Conservation (phyloP, 2,329 filamentous ascomycete species). For the Aspergillus thermomutatus region DNA sequence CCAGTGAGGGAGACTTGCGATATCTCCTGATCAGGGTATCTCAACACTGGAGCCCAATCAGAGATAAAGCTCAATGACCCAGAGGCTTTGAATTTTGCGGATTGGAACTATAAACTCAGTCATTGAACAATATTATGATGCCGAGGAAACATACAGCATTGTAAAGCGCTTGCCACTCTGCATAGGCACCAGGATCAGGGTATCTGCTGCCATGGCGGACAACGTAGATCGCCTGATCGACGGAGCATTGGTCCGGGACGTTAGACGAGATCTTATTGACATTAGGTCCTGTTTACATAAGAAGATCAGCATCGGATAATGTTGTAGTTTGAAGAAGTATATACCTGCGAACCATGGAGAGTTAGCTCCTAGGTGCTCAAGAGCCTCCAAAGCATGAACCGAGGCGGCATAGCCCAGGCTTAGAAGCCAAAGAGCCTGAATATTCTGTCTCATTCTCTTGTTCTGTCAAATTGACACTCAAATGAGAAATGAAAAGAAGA, state of each 20-base stretch:
- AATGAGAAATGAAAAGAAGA: not conserved
- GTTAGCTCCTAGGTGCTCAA: slow-evolving; percentile 52
- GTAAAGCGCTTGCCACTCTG: slow-evolving; percentile 48
- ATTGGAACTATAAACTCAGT: slow-evolving; percentile 47
- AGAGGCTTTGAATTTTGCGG: slow-evolving; percentile 51
- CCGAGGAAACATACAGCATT: slow-evolving; percentile 15
- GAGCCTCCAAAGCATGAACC: slow-evolving; percentile 30
- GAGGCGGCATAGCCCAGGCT: slow-evolving; percentile 8
- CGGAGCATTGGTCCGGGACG: slow-evolving; percentile 54
- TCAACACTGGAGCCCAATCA: slow-evolving; percentile 57
- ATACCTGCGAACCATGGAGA: slow-evolving; percentile 52
- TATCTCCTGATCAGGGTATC: slow-evolving; percentile 54
- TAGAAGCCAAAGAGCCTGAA: slow-evolving; percentile 5
- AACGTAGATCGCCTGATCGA: slow-evolving; percentile 60
- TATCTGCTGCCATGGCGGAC: slow-evolving; percentile 62
- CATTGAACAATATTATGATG: not conserved
- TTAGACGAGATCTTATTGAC: slow-evolving; percentile 54
- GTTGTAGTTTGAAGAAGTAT: slow-evolving; percentile 3
- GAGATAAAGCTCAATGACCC: slow-evolving; percentile 57
- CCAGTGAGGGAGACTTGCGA: slow-evolving; percentile 59
- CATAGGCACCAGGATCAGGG: slow-evolving; percentile 59
- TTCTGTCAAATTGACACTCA: not conserved
- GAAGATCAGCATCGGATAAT: not conserved
- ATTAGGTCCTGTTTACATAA: slow-evolving; percentile 46
- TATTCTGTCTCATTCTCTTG: slow-evolving; percentile 6